Base-by-base conservation (phyloP, 2,329 filamentous ascomycete genomes). In the Colletotrichum plurivorum region DNA sequence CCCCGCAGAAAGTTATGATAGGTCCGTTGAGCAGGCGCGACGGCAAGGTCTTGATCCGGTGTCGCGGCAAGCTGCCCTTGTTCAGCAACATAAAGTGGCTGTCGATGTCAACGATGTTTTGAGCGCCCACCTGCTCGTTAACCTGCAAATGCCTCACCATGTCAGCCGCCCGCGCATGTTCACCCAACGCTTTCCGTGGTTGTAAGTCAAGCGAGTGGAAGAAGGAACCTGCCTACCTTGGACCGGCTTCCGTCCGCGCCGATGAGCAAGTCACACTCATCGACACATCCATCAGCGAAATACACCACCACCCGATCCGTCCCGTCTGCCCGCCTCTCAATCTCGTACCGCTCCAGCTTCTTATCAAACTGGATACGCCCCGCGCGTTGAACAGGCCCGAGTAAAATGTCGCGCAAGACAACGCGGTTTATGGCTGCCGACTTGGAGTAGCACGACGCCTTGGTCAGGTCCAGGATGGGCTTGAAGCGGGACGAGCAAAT, bases 181-280 rank as follows among this genome's bases (percentile, higher is more conserved):
- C 22, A 25, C 22, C 22, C 22, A 25, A 25, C 22, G 22, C 22
- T 25, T 25, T 25, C 22, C 22, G 22, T 25, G 22, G 22, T 25
- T 25, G 22, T 25, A 25, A 25, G 22, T 25, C 22, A 25, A 5
- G 22, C 22, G 22, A 25, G 22, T 25, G 22, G 16, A 25, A 5
- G 22, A 25, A 25, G 22, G 22, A 25, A 25, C 22, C 22, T 25
- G 22, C 20, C 6, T 4, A 46, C 55, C 25, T 27, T 46, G 3
- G 55, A 57, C 25, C 15, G 16, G 10, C 22, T 43, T 8, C 55
- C 55, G 5, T 57, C 55, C 5, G 55, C 39, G 10, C 55, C 41
- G 18, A 57, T 15, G 20, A 57, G 41, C n/a, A 57, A 20, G 43
- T 57, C 55, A 22, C 55, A 57, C 13, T 15, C 31, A 15, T 57